phyloP scores from a whole-genome alignment of 2,329 filamentous ascomycete species.

The Exophiala mesophila region DNA sequence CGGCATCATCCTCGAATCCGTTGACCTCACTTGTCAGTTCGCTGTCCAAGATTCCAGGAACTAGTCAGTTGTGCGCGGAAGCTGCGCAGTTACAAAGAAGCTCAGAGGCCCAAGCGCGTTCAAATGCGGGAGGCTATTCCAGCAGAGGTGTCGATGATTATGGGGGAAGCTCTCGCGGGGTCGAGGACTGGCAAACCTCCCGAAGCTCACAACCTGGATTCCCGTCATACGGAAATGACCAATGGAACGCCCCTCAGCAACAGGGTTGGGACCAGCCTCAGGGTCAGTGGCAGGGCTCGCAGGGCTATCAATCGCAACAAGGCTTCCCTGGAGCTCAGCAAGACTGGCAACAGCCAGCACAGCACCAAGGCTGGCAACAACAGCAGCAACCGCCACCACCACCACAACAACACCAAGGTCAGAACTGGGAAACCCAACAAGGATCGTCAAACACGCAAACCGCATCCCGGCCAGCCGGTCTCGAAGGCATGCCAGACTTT shows the following conservation, averaged over 20 bases:
- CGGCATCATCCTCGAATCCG: slow-evolving; percentile 38
- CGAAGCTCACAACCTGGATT: slow-evolving; percentile 18
- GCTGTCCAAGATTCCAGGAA: slow-evolving; percentile 70
- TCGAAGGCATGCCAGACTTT: slow-evolving; percentile 72
- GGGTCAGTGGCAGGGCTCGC: slow-evolving; percentile 8
- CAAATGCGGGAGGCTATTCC: slow-evolving; percentile 44
- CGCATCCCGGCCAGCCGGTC: slow-evolving; percentile 43
- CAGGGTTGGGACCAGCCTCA: slow-evolving; percentile 11
- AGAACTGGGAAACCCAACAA: slow-evolving; percentile 3
- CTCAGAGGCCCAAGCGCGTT: slow-evolving; percentile 60
- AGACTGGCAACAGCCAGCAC: slow-evolving; percentile 6
- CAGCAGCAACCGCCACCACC: slow-evolving; percentile 8
- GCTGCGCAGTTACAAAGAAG: slow-evolving; percentile 58
- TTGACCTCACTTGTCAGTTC: slow-evolving; percentile 64
- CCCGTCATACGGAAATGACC: slow-evolving; percentile 34
- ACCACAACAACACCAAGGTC: slow-evolving; percentile 12
- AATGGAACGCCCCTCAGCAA: slow-evolving; percentile 13
- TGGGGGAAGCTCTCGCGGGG: slow-evolving; percentile 16
- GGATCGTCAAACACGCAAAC: neutral
- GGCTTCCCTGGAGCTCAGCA: slow-evolving; percentile 12
- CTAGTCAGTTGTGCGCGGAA: slow-evolving; percentile 61
- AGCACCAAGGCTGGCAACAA: slow-evolving; percentile 14
- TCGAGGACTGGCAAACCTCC: slow-evolving; percentile 33
- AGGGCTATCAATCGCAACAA: slow-evolving; percentile 12
- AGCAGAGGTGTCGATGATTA: slow-evolving; percentile 27